Percentiles rank a stretch among this genome's conserved stretches.
Evolutionary conservation across 2,329 filamentous ascomycete species (phyloP).

Genomic region (Acephala macrosclerotiorum): DNA sequence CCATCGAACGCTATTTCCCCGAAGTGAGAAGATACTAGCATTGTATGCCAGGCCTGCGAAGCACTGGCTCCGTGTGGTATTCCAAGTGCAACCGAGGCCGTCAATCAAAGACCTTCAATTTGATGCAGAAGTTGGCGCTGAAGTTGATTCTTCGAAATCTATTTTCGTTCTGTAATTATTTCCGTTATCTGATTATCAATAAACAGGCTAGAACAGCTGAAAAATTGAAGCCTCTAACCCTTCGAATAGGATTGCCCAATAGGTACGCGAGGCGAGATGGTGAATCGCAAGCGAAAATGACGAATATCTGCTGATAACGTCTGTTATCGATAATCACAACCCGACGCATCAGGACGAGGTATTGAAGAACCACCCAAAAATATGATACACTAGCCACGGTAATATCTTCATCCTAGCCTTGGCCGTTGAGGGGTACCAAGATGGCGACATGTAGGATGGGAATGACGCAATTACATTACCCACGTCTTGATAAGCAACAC

Average conservation of each 20-base stretch:
- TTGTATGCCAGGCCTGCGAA: not conserved
- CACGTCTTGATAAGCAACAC: constrained; percentile 17
- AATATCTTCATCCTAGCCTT: constrained; percentile 1
- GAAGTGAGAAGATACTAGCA: not conserved
- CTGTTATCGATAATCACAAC: not conserved
- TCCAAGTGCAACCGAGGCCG: not conserved
- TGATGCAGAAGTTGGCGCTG: not conserved
- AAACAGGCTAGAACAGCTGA: not conserved
- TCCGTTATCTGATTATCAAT: not conserved
- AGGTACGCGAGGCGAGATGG: not conserved
- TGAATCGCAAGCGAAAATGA: constrained; percentile 11
- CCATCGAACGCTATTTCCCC: not conserved
- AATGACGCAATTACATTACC: constrained; percentile 24
- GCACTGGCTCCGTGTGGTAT: not conserved
- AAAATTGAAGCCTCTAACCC: not conserved
- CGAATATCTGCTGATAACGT: not conserved
- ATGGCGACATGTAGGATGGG: constrained; percentile 34
- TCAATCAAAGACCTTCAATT: not conserved
- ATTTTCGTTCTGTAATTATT: too few species aligned
- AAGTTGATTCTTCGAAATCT: not conserved
- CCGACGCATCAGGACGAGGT: not conserved
- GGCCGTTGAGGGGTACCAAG: constrained; percentile 9
- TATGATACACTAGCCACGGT: not conserved
- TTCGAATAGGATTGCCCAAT: not conserved
- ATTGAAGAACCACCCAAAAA: not conserved